Base-by-base conservation (phyloP, 441 rosid species). In the Bruguiera hainesii region DNA sequence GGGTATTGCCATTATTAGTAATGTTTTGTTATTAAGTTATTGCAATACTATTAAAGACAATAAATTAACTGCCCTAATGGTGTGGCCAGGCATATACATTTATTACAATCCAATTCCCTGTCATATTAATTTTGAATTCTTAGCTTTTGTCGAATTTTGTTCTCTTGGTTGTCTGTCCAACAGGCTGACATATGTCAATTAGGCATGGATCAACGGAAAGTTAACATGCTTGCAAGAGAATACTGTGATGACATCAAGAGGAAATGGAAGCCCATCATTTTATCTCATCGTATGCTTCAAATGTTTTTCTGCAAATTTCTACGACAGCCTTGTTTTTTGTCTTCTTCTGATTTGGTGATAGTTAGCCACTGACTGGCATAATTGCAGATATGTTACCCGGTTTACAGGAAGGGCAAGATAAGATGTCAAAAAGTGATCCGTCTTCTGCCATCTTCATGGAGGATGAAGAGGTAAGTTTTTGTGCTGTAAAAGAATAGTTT, bases 141-240 rank as follows among this genome's bases (percentile, higher is more conserved):
- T 23, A 3, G 58, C 23, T 55, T 8, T 20, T 55, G 28, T 55
- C 3, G 1, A 20, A 20, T 20, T 20, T 61, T 25, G 52, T 13
- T 30, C 39, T 21, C 3, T 15, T 58, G 21, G 48, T 64, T 56
- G 4, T 26, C 53, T 55, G 19, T 63, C 13, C 39, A 35, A 78
- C 79, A 82, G 93, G 96, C 97, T 60, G 98, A 91, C 78, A 88
- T 93, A 74, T 91, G 98, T 79, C 96, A 89, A 74, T 67, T 93
- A 80, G 98, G 97, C 71, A 83, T 86, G 97, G 97, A 93, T 81
- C 98, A 89, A 69, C 66, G 93, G 68, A 89, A 89, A 76, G 97
- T 91, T 37, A 91, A 93, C 65, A 78, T 87, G 39, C 89, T 91
- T 74, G 95, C 91, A 20, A 82, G 90, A 81, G 96, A 85, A 77